Evolutionary conservation across 805 yeast species (phyloP), one percentile per base, ranked within the genome.

Genomic region (Ogataea naganishii): DNA sequence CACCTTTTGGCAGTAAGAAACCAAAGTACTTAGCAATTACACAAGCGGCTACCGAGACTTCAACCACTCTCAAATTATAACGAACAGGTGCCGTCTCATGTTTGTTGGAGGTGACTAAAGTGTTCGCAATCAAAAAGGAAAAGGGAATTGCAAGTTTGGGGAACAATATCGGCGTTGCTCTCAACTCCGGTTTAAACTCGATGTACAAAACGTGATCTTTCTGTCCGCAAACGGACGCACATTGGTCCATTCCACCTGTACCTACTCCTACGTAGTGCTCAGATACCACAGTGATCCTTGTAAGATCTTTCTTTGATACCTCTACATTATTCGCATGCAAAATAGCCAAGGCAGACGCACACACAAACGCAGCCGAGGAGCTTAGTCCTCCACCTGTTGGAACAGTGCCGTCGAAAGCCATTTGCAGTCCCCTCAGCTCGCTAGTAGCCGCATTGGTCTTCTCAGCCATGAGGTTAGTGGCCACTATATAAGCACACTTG

Each of bases 171-270:
- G 81, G 69, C 19, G 64, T 56, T 2, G 75, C 83, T 20, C 47
- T 55, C 27, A 80, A 58, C 36, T 60, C 49, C 2, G 88, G 86
- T 36, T 65, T 62, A 55, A 78, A 79, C 39, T 69, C 70, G 13
- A 79, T 72, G 39, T 67, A 64, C 32, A 78, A 52, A 2, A 78
- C 79, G 38, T 78, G 71, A 35, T 62, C 64, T 24, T 52, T 56
- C 43, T 67, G 72, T 14, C 86, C 85, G 39, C 68, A 76, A 15
- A 80, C 64, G 0, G 80, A 71, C 3, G 85, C 86, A 28, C 79
- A 67, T 53, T 79, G 86, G 47, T 79, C 86, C 80, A 79, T 71
- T 23, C 86, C 85, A n/a, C 86, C 88, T 20, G 78, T 73, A 48
- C 75, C 78, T 30, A 79, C 80, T 20, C 86, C 86, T 21, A 79